phyloP scores from a whole-genome alignment of 306 rosid genomes.

The Dryas octopetala region DNA sequence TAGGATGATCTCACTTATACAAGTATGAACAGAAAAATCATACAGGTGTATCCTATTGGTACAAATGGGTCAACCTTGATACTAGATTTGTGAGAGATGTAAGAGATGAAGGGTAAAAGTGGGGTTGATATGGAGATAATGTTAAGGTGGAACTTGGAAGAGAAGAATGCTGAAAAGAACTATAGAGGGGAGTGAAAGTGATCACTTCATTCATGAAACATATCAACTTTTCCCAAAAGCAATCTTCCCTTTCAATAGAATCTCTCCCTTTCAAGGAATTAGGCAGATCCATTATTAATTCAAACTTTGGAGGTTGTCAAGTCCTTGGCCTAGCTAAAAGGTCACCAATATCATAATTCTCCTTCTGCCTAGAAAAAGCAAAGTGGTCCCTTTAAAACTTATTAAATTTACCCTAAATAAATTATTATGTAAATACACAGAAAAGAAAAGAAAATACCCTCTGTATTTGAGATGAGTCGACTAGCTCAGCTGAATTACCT shows the following conservation, averaged over 20 bases:
- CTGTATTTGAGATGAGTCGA: neutral
- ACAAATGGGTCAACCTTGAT: too few relatives aligned
- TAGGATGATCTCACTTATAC: too few relatives aligned
- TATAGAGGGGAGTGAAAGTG: slow-evolving; percentile 14
- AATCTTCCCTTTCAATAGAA: slow-evolving; percentile 8
- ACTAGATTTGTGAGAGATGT: too few relatives aligned
- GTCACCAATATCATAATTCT: slow-evolving; percentile 32
- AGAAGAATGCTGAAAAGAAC: neutral
- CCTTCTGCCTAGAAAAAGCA: slow-evolving; percentile 3
- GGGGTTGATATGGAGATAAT: slow-evolving; percentile 23
- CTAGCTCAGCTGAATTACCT: neutral
- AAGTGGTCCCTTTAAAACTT: neutral
- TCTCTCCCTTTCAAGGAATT: slow-evolving; percentile 34
- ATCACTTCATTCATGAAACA: slow-evolving; percentile 19
- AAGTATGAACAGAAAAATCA: too few relatives aligned
- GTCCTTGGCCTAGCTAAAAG: slow-evolving; percentile 23
- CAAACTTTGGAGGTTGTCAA: slow-evolving; percentile 7
- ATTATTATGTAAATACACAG: neutral
- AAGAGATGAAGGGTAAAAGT: neutral
- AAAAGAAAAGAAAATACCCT: neutral
- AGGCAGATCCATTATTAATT: slow-evolving; percentile 20
- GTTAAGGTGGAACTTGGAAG: neutral
- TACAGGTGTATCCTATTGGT: too few relatives aligned
- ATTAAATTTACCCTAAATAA: neutral
- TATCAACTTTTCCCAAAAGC: slow-evolving; percentile 7